A percentile compares a stretch with the other conserved stretches of the same genome.
phyloP scores from a whole-genome alignment of 2,329 filamentous ascomycete species.

The Claviceps maximensis region DNA sequence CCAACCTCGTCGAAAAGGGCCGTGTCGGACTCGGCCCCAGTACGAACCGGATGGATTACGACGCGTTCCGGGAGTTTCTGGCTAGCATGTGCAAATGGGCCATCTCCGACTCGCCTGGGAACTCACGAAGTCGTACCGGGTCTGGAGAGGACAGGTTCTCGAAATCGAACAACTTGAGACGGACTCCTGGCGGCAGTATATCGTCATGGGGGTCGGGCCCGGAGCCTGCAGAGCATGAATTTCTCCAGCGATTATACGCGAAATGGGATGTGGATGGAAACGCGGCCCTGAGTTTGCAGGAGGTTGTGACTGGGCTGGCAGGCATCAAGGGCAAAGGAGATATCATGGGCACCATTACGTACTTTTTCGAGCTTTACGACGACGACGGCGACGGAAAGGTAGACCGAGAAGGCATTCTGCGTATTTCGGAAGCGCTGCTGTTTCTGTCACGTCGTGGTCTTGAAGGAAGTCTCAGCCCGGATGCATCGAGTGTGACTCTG shows the following conservation, averaged over 20 bases:
- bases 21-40: constrained; percentile 80
- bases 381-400: constrained; percentile 84
- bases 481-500: constrained; percentile 42
- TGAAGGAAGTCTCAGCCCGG: constrained; percentile 58
- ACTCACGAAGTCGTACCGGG: constrained; percentile 34
- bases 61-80: constrained; percentile 87
- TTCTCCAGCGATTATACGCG: constrained; percentile 74
- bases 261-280: constrained; percentile 75
- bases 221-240: constrained; percentile 83
- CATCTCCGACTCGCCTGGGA: constrained; percentile 67
- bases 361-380: constrained; percentile 96
- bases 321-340: constrained; percentile 86
- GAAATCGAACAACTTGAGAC: constrained; percentile 46
- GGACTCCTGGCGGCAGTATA: constrained; percentile 23
- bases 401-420: constrained; percentile 84
- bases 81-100: constrained; percentile 88
- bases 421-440: constrained; percentile 85
- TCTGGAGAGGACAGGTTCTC: constrained; percentile 42
- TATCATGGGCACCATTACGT: constrained; percentile 95
- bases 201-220: constrained; percentile 44
- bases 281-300: constrained; percentile 71
- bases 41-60: constrained; percentile 91
- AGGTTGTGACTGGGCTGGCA: constrained; percentile 82
- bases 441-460: constrained; percentile 86
- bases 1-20: constrained; percentile 59